phyloP scores from a whole-genome alignment of 2,329 filamentous ascomycete species.

The Penicillium expansum region DNA sequence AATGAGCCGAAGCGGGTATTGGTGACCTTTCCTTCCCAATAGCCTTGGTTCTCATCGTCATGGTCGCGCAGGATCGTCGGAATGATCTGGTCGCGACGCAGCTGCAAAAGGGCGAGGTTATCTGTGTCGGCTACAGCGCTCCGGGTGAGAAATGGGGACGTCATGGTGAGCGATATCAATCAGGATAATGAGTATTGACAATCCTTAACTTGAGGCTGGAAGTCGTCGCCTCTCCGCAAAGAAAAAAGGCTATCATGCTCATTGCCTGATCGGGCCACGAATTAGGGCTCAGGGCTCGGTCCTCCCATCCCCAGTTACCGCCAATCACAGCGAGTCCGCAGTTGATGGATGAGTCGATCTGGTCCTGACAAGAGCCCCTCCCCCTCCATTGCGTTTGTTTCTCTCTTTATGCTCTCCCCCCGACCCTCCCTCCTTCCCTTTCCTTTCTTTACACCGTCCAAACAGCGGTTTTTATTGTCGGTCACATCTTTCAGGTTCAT shows the following conservation, averaged over 20 bases:
- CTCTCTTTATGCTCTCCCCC: slow-evolving; percentile 28
- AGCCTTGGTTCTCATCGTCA: slow-evolving; percentile 65
- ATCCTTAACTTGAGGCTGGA: neutral
- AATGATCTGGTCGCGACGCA: slow-evolving; percentile 81
- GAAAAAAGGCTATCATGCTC: slow-evolving; percentile 15
- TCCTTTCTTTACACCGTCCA: slow-evolving; percentile 8
- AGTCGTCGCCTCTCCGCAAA: slow-evolving; percentile 6
- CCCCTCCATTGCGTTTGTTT: slow-evolving; percentile 18
- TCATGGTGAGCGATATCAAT: slow-evolving; percentile 27
- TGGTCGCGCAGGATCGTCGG: slow-evolving; percentile 67
- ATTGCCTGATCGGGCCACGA: slow-evolving; percentile 17
- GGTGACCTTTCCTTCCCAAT: slow-evolving; percentile 72
- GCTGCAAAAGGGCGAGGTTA: slow-evolving; percentile 76
- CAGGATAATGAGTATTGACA: neutral
- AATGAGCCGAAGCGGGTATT: slow-evolving; percentile 95
- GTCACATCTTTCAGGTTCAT: slow-evolving; percentile 23
- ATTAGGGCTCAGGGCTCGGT: slow-evolving; percentile 27
- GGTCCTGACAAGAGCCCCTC: slow-evolving; percentile 20
- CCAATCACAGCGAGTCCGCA: slow-evolving; percentile 21
- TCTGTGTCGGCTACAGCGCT: slow-evolving; percentile 60
- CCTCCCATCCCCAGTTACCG: slow-evolving; percentile 3
- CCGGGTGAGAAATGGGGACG: slow-evolving; percentile 77
- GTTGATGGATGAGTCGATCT: slow-evolving; percentile 22
- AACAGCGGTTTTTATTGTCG: slow-evolving; percentile 16
- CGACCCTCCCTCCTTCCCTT: slow-evolving; percentile 18